Evolutionary conservation across 352 stramenopile species (phyloP), one percentile per base, ranked within the genome.

Genomic region (Phytopythium litorale): DNA sequence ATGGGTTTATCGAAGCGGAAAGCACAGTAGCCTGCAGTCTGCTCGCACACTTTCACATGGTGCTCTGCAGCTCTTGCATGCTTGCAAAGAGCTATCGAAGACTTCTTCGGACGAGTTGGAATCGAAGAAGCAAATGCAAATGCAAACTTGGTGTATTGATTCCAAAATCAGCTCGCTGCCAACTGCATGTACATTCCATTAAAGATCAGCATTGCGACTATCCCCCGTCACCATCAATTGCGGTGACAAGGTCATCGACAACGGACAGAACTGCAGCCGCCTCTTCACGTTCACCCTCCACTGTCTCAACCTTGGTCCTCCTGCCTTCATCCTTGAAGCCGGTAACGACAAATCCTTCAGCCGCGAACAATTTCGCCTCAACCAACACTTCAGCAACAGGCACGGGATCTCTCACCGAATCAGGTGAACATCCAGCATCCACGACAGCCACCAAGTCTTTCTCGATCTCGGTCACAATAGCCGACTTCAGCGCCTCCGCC

Each of bases 1-100:
- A 74, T 87, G 70, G 70, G 64, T 2, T 35, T 77, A 21, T 25
- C 37, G 0, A 37, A 50, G 6, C 57, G 46, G 18, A 75, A 75
- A 57, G 56, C 69, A 18, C 32, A 65, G 21, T 75, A 71, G 23
- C 11, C 9, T 16, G 2, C 1, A 33, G 46, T 1, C 46, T 7
- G 40, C 6, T 45, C 16, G 21, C 16, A 9, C 11, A 45, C 40
- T 18, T 21, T 21, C 16, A 19, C 16, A 18, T 16, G 12, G 5
- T 43, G 37, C 0, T 21, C 1, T 40, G 35, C 15, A 45, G 15
- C n/a, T 11, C n/a, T 6, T 12, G 16, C 40, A 45, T 45, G 28
- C 28, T 32, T 7, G 28, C 28, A 32, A 2, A 43, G 13, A 5
- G 0, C 5, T 45, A 12, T 32, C 38, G 25, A 2, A 32, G 28